Conservation (phyloP, 305 asterid species). For the Nicotiana rustica region DNA sequence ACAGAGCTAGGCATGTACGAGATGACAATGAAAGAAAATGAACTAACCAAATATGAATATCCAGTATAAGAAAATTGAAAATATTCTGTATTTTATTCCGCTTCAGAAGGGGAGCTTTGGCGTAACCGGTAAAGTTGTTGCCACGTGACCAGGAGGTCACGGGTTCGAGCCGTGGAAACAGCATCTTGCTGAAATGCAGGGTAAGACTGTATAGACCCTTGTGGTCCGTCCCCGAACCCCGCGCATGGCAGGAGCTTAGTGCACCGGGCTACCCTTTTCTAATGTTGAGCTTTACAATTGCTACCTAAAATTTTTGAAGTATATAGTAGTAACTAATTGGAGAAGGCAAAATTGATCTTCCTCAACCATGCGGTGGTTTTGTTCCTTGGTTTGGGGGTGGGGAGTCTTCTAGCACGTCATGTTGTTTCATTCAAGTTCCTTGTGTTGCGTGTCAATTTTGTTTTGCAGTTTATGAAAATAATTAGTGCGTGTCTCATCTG, state of each 20-base stretch:
- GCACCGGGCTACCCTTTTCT: background rate
- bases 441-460: constrained; percentile 12
- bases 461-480: constrained; percentile 6
- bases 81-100: background rate
- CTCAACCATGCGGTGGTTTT: background rate
- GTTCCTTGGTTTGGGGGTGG: background rate
- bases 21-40: constrained; percentile 7
- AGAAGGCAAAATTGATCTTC: constrained; percentile 1
- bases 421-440: constrained; percentile 3
- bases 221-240: no score
- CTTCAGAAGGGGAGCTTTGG: background rate
- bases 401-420: background rate
- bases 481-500: background rate
- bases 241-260: no score
- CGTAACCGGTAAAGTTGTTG: no score
- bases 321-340: no score
- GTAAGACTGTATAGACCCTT: no score
- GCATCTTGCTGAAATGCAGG: no score
- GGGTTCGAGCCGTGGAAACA: no score
- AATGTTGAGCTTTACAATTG: constrained; percentile 9
- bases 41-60: background rate
- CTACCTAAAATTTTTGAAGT: background rate
- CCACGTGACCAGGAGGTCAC: no score
- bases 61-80: background rate
- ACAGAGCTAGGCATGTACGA: constrained; percentile 6